Evolutionary conservation across 2,329 filamentous ascomycete genomes (phyloP), one percentile per base, ranked within the genome.

Genomic region (Nigrospora osmanthi): DNA sequence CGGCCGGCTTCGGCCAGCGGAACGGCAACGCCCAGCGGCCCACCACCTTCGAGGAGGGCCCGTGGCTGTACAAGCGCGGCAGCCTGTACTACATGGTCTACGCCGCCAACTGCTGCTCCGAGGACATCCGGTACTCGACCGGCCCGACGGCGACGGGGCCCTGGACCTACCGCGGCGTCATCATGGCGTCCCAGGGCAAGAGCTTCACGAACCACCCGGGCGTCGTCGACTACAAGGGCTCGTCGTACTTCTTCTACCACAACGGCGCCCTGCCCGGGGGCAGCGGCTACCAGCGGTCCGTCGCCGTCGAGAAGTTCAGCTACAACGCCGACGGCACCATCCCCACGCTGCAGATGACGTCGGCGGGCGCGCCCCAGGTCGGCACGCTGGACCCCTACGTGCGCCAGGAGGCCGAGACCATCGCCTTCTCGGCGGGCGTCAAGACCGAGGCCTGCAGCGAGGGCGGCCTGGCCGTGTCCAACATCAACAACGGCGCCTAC

Each of bases 181-280:
- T 62, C 34, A 61, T 62, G 59, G 48, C 55, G n/a, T 36, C 54
- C 9, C 42, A 53, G 40, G 58, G 58, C 40, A 38, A 28, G 13
- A 54, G 51, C 43, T 60, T 61, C 47, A 62, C 59, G 38, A 61
- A 61, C 46, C 59, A 62, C 47, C 50, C 54, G 3, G 59, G 51
- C 39, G 47, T 58, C 32, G 50, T 60, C 43, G 55, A 61, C 49
- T 61, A 52, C 54, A 54, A 58, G 44, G 53, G 50, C 44, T 43
- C 47, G 17, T 55, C 54, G 19, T 59, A 59, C 50, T 55, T 62
- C 46, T 61, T 62, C 53, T 62, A 62, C 51, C 59, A 62, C 50
- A 61, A 60, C 44, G 58, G 58, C 33, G 59, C 58, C 14, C 52
- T 61, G 16, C 53, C 58, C 12, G 53, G 52, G 15, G 59, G 59